Evolutionary conservation across 1,284 basidiomycete genomes (phyloP), one percentile per base, ranked within the genome.

Genomic region (Fistulinella cinereoalba): DNA sequence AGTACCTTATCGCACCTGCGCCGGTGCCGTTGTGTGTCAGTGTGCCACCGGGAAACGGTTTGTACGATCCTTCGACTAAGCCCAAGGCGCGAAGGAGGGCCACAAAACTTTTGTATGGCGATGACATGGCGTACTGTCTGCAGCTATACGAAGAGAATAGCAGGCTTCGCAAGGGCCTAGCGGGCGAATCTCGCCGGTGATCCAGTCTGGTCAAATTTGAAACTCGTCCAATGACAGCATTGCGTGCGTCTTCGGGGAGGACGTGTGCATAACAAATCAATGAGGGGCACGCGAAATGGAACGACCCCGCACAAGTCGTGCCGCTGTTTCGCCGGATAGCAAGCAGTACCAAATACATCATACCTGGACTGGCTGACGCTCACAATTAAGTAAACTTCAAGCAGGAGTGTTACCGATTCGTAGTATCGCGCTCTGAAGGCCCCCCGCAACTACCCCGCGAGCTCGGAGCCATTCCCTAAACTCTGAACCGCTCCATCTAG

Each of bases 11-110:
- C 12, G 44, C 12, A 18, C 22, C 21, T 25, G 41, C 6, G 34
- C 21, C 13, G 22, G 25, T 45, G 13, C 10, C n/a, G 13, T 34
- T 47, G 8, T 11, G 31, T 4, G 36, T 8, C 28, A 44, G 21
- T 11, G 39, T 13, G 24, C n/a, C 37, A 28, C 16, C 25, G 2
- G 57, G 57, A 15, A 37, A 37, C 28, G 56, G 57, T 12, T 60
- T 57, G 41, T 52, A 57, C 2, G 52, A 38, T 22, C 57, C 55
- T 15, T 60, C 57, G 21, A 55, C 52, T 46, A 57, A 47, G 31
- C 45, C 15, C 31, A 57, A 21, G 2, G 56, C 28, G 29, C 37
- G 57, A n/a, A 57, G 55, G 27, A 58, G 41, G 21, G 39, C 25
- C 1, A 39, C 37, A 19, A 56, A 51, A 2, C n/a, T 45, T 45